Evolutionary conservation across 169 alveolate species (phyloP), one percentile per base, ranked within the genome.

Genomic region (Plasmodium chabaudi): DNA sequence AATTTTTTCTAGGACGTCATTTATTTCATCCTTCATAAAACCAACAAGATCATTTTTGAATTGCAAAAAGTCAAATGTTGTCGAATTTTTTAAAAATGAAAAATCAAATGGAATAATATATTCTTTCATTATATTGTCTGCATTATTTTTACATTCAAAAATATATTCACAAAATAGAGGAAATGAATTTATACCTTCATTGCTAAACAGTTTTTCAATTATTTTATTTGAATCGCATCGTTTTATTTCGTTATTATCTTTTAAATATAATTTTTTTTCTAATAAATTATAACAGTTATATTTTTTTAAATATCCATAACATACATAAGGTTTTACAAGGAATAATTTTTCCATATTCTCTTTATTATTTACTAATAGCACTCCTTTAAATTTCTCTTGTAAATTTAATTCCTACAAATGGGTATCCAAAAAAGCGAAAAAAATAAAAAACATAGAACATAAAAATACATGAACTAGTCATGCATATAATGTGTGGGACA

Each of bases 231-330:
- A 51, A 21, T 67, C 42, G 27, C 77, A 51, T 79, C 89, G 53
- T 34, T 65, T 79, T 44, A 79, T 79, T 47, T 79, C 67, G 4
- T 79, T 39, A n/a, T 59, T 51, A 53, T 79, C 69, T 79, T 55
- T 79, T 79, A 79, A 34, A 51, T 51, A 79, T 39, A 79, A 67
- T 55, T 57, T 79, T 25, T 79, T 79, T 47, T 79, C 89, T 63
- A 79, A 17, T 25, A 79, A 49, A 65, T 56, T 79, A 59, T 65
- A 79, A 46, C 42, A 64, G 53, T 65, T 79, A 23, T 79, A 79
- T 57, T 79, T 79, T 65, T 79, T 59, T 53, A 79, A 53, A 59
- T 79, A 79, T 7, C 89, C 89, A 79, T 79, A 79, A 56, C 79
- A 79, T 39, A 79, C 39, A 59, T 65, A 79, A 6, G 70, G 82